phyloP scores from a whole-genome alignment of 805 yeast species.

The Myxozyma nipponensis region DNA sequence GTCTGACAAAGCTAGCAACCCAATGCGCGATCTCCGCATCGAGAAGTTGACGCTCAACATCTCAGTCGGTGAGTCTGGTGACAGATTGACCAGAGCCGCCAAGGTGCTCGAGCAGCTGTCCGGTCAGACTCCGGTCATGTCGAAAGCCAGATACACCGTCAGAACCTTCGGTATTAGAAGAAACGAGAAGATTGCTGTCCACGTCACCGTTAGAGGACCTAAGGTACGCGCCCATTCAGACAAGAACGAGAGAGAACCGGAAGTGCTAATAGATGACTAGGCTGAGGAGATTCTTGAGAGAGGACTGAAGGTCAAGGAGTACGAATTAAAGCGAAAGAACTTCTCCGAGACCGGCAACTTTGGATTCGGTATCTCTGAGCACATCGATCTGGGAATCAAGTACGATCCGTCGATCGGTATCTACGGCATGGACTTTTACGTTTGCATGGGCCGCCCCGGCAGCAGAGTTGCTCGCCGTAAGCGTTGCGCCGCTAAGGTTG shows the following conservation, averaged over 20 bases:
- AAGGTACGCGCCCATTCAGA: conserved; percentile 43
- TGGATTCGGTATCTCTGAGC: conserved; percentile 99
- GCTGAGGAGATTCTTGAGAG: conserved; percentile 99
- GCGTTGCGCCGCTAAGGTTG: conserved; percentile 84
- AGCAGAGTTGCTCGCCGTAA: conserved; percentile 92
- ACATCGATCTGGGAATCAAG: conserved; percentile 99
- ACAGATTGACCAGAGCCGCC: conserved; percentile 99
- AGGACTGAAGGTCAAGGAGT: conserved; percentile 99
- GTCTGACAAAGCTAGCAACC: conserved; percentile 50
- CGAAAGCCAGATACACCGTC: conserved; percentile 99
- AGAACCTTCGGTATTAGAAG: conserved; percentile 99
- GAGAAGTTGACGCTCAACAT: conserved; percentile 99
- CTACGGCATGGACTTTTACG: conserved; percentile 99
- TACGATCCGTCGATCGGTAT: conserved; percentile 99
- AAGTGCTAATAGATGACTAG: conserved; percentile 22
- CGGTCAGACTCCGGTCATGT: conserved; percentile 99
- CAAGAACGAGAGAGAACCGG: not conserved
- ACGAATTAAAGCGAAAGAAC: conserved; percentile 91
- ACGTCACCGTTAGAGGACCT: conserved; percentile 99
- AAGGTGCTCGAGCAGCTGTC: conserved; percentile 99
- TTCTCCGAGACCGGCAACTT: conserved; percentile 99
- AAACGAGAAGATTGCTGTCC: conserved; percentile 99
- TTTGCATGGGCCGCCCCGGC: conserved; percentile 99
- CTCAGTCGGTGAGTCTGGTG: conserved; percentile 99
- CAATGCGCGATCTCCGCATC: conserved; percentile 98